Conservation (phyloP, 2,329 filamentous ascomycete genomes). For the Macrophomina pseudophaseolina region DNA sequence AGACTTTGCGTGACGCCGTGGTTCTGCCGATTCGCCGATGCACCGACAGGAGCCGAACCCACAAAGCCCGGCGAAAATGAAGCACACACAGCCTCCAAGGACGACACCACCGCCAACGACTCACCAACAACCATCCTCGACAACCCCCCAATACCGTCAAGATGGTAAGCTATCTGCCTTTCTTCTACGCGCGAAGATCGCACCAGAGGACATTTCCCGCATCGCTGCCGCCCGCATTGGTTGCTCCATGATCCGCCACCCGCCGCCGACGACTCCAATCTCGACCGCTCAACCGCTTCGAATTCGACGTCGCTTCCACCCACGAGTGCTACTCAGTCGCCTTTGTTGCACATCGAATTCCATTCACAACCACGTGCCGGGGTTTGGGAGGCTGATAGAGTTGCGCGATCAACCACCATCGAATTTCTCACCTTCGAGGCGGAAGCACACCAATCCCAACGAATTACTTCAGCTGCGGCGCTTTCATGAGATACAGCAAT, state of each 20-base stretch:
- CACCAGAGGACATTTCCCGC: not conserved
- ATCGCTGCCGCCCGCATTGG: not conserved
- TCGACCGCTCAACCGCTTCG: not conserved
- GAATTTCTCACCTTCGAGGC: not conserved
- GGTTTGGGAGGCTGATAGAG: not conserved
- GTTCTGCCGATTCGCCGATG: not conserved
- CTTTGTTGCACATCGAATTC: no score
- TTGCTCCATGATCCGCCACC: not conserved
- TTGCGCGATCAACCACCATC: not conserved
- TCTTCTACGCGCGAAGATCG: not conserved
- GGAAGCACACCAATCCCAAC: not conserved
- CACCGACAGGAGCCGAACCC: conserved; percentile 35
- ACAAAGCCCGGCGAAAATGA: conserved; percentile 37
- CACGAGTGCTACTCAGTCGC: no score
- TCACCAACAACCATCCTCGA: conserved; percentile 41
- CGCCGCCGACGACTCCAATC: not conserved
- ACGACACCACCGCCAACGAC: conserved; percentile 29
- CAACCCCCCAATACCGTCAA: conserved; percentile 44
- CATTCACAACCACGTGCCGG: no score
- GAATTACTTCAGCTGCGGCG: not conserved
- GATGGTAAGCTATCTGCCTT: conserved; percentile 42
- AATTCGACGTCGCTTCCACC: no score
- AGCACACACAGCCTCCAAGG: conserved; percentile 35
- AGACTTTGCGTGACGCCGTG: no score
- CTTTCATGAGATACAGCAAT: not conserved